Evolutionary conservation across 345 rosid species (phyloP), one percentile per base, ranked within the genome.

Genomic region (Melaleuca quinquenervia): DNA sequence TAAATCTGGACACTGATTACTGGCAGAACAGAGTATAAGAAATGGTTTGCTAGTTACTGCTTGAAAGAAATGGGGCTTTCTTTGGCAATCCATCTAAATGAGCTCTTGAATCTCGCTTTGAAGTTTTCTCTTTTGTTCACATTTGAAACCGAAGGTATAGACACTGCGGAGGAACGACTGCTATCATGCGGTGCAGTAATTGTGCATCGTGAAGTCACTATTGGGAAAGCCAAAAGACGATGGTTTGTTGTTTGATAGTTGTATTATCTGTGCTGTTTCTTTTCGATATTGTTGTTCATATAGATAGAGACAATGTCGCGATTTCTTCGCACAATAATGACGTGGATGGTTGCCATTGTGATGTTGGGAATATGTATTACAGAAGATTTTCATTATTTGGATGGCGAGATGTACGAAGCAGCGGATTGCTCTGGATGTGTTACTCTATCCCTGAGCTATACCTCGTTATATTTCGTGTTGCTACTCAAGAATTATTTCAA

Each of bases 1-100:
- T 87, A 12, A 54, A 64, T 84, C 84, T 53, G 56, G 88, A 86
- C 80, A 88, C 92, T 51, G 83, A 83, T 48, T 78, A 89, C 44
- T 90, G 70, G 54, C 45, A 11, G 29, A 82, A 55, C 15, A 82
- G 58, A 60, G 26, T 32, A 84, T 89, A 49, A 84, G 29, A 8
- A 58, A 60, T n/a, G 54, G 24, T 13, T n/a, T 16, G 1, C 22
- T 41, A 7, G n/a, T 82, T 50, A 2, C 21, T 29, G 50, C 2
- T 50, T 29, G 12, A n/a, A 21, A 50, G 56, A 82, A n/a, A 21
- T 14, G 15, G 20, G 0, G 74, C 74, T 60, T 60, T 62, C 29
- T 29, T 29, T 62, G 75, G 41, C 27, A 27, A 27, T 60, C 74
- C 74, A 60, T 60, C 1, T 0, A 60, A 60, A 0, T 36, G 74